Evolutionary conservation across 2,329 filamentous ascomycete genomes (phyloP), one percentile per base, ranked within the genome.

Genomic region (Lachnellula cervina): DNA sequence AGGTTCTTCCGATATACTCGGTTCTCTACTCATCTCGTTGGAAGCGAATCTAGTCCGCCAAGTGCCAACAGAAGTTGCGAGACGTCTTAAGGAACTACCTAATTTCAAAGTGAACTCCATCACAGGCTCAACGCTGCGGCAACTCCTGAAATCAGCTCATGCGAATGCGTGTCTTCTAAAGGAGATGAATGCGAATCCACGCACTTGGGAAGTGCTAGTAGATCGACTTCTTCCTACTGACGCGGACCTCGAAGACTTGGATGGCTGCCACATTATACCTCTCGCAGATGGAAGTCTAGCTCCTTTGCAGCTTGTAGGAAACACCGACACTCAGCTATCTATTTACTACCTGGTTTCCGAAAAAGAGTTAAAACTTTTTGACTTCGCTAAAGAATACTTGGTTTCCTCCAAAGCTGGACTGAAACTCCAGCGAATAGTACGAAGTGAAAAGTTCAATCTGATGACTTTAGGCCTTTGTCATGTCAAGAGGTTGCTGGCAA

Each of bases 251-350:
- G 37, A 59, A 16, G 49, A 63, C 9, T 52, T 70, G 14, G 55
- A 65, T 35, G 64, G 62, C 7, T 69, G 68, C 43, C 51, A 57
- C 21, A 45, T 70, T 50, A 23, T 69, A 6, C 68, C 65, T 4
- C 59, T 70, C 5, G 55, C 50, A 23, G 52, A 66, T 44, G 60
- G 61, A 14, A 61, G 14, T 9, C 45, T 69, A 21, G 65, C 57
- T 14, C 59, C 55, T 14, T 38, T 64, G 4, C 35, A 40, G 13
- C 17, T 59, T 51, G 1, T 56, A 5, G 34, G 47, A n/a, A 5
- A 44, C 32, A 21, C 40, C 44, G 8, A 52, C 17, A 48, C 17
- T 7, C 5, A 40, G 21, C n/a, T 25, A 28, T 11, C 25, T 37
- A 45, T 13, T 3, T 61, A 62, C 28, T 64, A 63, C 51, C 5